Evolutionary conservation across 805 yeast genomes (phyloP), one percentile per base, ranked within the genome.

Genomic region (Cyberlindnera amylophila): DNA sequence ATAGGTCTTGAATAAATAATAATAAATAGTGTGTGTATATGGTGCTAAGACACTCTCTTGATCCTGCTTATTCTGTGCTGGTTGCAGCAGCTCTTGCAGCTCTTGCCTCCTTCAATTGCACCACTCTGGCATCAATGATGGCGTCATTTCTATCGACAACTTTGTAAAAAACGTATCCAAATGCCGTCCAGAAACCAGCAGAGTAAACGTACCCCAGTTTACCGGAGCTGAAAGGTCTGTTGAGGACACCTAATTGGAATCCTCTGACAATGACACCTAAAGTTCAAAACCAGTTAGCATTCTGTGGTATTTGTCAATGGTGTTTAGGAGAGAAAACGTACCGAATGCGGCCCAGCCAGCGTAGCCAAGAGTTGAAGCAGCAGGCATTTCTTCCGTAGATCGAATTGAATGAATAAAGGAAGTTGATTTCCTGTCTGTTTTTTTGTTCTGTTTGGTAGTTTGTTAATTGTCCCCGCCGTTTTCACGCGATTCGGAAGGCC

Each of bases 241-340:
- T 65, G 51, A 69, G 60, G 24, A 72, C 57, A 28, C 75, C 75
- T 44, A 66, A 46, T 53, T 71, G 76, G 50, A 65, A 66, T 4
- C 69, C 71, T 61, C 76, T 69, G 11, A 65, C 71, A 29, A 62
- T 55, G 26, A 65, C 63, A 36, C 75, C 73, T 66, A 11, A 18
- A n/a, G n/a, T n/a, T 29, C 4, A 7, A 4, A 13, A 9, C 8
- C 24, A 9, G 18, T 32, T 32, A 17, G 23, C 30, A 5, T 27
- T n/a, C n/a, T n/a, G n/a, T n/a, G n/a, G n/a, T n/a, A n/a, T n/a
- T n/a, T 21, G 24, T 6, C 6, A 21, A 9, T 7, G 19, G 33
- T 18, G 36, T 7, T n/a, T 31, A 17, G 11, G 13, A 27, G 31
- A 34, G 29, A 4, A 11, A 17, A 57, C 65, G 26, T 54, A 60